A percentile compares a stretch with the other conserved stretches of the same genome.
These are phyloP conservation scores for Parmales sp. DNA, from an alignment of 108 stramenopile species.

Conservation along the genomic window DNA sequence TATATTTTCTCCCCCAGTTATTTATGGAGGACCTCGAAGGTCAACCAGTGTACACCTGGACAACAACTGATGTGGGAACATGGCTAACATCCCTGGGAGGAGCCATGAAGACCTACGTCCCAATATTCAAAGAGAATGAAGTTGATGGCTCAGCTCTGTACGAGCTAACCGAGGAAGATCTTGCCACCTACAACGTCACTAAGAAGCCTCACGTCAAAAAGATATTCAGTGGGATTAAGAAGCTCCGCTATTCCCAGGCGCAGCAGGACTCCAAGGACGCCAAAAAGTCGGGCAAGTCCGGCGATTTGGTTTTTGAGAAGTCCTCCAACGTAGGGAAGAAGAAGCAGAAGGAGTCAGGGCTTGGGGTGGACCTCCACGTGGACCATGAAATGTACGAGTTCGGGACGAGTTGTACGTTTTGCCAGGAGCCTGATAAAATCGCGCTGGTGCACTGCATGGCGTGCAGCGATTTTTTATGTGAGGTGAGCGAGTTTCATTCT, in stretches of 20 bases:
- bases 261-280: conserved; percentile 5
- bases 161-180: not conserved
- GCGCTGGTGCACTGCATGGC: not conserved
- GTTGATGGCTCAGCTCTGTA: not conserved
- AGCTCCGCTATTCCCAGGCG: conserved; percentile 3
- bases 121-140: not conserved
- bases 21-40: not conserved
- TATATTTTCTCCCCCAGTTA: not conserved
- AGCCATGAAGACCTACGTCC: not conserved
- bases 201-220: conserved; percentile 7
- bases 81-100: not conserved
- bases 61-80: not conserved
- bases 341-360: not conserved
- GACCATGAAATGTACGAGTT: not conserved
- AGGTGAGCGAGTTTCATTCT: not conserved
- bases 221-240: not conserved
- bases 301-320: not conserved
- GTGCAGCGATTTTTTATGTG: conserved; percentile 3
- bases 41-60: too few relatives aligned
- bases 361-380: not conserved
- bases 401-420: not conserved
- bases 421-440: conserved; percentile 4
- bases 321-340: not conserved
- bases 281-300: not conserved
- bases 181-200: not conserved